Evolutionary conservation across 345 rosid species (phyloP).

Genomic region (Melaleuca quinquenervia): DNA sequence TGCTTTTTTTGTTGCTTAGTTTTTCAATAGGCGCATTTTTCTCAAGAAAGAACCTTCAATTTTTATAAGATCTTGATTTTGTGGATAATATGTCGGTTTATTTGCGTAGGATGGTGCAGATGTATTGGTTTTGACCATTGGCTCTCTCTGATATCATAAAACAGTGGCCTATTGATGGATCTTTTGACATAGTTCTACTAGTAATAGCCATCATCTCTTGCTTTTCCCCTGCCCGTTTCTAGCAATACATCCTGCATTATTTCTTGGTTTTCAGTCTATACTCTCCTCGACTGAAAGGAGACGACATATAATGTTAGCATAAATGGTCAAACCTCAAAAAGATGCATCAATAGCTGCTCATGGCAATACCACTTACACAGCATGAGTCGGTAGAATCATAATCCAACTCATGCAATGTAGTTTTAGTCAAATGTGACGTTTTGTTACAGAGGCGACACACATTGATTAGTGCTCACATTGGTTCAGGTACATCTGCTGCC

Average conservation of each 20-base stretch:
- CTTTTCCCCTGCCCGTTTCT: neutral
- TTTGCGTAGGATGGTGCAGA: neutral
- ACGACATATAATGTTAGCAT: neutral
- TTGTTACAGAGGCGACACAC: neutral
- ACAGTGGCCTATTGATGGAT: neutral
- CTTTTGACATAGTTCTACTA: neutral
- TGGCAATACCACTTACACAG: neutral
- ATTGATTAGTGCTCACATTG: neutral
- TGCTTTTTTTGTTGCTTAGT: neutral
- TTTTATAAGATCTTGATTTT: neutral
- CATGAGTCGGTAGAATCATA: neutral
- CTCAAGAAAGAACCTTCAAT: neutral
- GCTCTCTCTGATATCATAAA: neutral
- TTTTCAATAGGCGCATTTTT: neutral
- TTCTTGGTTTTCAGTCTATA: neutral
- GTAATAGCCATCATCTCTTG: neutral
- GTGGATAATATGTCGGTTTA: neutral
- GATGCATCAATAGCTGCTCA: neutral
- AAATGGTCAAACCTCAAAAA: neutral
- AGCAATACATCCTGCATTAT: neutral
- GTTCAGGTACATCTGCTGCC: neutral
- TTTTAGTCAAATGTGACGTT: neutral
- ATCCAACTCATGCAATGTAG: neutral
- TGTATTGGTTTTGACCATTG: neutral
- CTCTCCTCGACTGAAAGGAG: neutral